Percentiles rank a stretch among this genome's conserved stretches.
Evolutionary conservation across 2,329 filamentous ascomycete species (phyloP).

Genomic region (Colletotrichum lentis): DNA sequence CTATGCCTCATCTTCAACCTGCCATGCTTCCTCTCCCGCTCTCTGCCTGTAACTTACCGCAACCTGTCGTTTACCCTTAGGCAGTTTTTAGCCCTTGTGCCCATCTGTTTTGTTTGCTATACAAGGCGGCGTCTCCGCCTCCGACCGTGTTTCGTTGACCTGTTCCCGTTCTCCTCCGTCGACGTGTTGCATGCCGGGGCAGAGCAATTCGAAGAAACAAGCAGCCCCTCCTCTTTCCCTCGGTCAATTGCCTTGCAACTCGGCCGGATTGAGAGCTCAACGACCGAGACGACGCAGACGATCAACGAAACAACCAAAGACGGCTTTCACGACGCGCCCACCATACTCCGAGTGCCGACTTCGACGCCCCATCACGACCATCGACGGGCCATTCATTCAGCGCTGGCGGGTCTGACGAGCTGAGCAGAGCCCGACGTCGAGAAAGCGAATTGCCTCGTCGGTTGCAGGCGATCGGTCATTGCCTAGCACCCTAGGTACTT

Average conservation of each 20-base stretch:
- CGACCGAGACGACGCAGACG: not conserved
- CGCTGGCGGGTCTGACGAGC: conserved; percentile 3
- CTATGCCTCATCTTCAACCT: conserved; percentile 5
- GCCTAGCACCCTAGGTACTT: not conserved
- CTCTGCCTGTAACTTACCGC: conserved; percentile 3
- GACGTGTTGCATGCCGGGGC: not conserved
- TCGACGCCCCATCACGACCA: not conserved
- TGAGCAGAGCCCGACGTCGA: conserved; percentile 12
- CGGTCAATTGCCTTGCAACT: not conserved
- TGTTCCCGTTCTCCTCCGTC: not conserved
- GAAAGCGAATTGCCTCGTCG: not conserved
- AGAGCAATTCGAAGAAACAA: not conserved
- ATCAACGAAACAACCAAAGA: not conserved
- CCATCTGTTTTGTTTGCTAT: not conserved
- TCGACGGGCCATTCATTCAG: conserved; percentile 2
- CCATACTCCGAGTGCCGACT: not conserved
- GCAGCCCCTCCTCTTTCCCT: not conserved
- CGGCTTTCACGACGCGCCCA: not conserved
- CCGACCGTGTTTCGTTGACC: not conserved
- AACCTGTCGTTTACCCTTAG: not conserved
- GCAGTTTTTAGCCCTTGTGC: conserved; percentile 7
- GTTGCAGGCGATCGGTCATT: conserved; percentile 13
- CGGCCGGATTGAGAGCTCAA: not conserved
- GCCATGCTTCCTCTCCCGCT: too few relatives aligned
- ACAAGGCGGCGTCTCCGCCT: not conserved